These are phyloP conservation scores for Ottelia alismoides DNA, from an alignment of 106 monocot genomes.

Conservation along the genomic window DNA sequence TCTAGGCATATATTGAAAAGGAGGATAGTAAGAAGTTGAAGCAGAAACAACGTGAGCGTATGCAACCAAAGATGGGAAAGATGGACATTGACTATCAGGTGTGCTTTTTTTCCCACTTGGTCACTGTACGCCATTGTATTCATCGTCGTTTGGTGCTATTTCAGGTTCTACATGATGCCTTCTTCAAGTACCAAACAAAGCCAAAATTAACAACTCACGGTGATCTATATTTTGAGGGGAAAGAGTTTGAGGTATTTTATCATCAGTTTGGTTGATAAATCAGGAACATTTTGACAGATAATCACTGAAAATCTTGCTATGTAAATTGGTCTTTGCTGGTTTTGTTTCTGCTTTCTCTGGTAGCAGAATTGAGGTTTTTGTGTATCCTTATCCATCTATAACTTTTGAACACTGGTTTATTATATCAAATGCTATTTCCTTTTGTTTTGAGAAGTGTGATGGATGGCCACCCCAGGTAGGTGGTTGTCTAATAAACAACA, in stretches of 20 bases:
- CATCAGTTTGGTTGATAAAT: background rate
- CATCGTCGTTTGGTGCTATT: background rate
- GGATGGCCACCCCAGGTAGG: no score
- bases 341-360: no score
- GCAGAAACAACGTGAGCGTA: conserved; percentile 95
- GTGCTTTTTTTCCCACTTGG: no score
- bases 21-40: conserved; percentile 99
- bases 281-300: no score
- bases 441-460: no score
- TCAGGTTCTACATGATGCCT: conserved; percentile 99
- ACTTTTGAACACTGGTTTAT: no score
- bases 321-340: no score
- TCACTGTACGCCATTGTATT: background rate
- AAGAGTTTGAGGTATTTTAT: conserved; percentile 96
- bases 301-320: no score
- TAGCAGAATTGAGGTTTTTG: no score
- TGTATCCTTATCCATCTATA: no score
- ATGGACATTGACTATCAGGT: conserved; percentile 99
- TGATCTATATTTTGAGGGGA: conserved; percentile 96
- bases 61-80: conserved; percentile 99
- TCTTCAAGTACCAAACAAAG: conserved; percentile 99
- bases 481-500: no score
- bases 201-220: conserved; percentile 91
- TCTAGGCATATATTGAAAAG: conserved; percentile 97
- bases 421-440: no score